Evolutionary conservation across 2,329 filamentous ascomycete species (phyloP).

Genomic region (Talaromyces verruculosus): DNA sequence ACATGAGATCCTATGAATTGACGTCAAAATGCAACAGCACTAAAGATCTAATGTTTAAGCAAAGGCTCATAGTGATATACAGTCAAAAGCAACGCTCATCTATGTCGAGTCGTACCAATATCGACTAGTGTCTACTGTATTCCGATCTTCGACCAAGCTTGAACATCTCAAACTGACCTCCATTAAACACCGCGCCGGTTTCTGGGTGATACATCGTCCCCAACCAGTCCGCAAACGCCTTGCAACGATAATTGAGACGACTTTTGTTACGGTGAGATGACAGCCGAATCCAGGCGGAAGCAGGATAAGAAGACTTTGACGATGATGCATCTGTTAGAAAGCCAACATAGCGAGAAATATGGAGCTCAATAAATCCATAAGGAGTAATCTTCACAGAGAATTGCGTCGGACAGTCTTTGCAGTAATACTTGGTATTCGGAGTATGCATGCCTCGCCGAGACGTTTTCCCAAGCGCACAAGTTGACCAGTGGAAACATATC

Average conservation of each 20-base stretch:
- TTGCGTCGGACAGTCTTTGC: not conserved
- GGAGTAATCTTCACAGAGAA: not conserved
- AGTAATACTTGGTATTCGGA: not conserved
- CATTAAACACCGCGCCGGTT: constrained; percentile 13
- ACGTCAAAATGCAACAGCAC: not conserved
- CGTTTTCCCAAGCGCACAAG: not conserved
- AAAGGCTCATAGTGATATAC: not conserved
- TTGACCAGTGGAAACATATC: constrained; percentile 3
- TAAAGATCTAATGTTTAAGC: not conserved
- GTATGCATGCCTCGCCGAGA: not conserved
- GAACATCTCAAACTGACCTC: constrained; percentile 12
- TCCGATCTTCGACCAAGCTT: not conserved
- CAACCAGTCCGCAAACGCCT: constrained; percentile 6
- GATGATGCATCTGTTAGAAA: not conserved
- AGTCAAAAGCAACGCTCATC: not conserved
- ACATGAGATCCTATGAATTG: not conserved
- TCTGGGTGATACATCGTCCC: constrained; percentile 15
- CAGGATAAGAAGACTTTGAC: not conserved
- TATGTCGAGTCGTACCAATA: not conserved
- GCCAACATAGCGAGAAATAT: constrained; percentile 12
- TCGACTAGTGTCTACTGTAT: not conserved
- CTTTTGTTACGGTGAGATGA: not conserved
- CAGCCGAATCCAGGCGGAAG: not conserved
- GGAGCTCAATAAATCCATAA: constrained; percentile 10
- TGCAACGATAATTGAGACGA: not conserved